Base-by-base conservation (phyloP, 2,329 filamentous ascomycete species). In the Dryadomyces quercus-mongolicae region DNA sequence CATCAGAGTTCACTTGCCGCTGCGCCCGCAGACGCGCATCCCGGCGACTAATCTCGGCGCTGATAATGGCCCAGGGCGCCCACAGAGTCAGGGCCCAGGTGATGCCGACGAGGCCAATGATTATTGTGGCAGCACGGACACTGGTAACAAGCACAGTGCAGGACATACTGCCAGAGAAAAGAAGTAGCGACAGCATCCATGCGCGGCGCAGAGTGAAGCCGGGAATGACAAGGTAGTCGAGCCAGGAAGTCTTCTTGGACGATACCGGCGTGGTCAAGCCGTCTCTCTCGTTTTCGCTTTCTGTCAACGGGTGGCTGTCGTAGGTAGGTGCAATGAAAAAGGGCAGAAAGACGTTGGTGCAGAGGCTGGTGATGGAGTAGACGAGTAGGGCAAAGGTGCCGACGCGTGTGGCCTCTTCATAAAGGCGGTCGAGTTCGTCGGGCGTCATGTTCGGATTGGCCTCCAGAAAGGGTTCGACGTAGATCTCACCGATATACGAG, bases 41-140 rank as follows among this genome's bases (percentile, higher is more conserved):
- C 6, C 89, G 84, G 57, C 84, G 86, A 57, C 86, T 87, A 58
- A 97, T 91, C 67, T 97, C 92, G 5, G 88, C 88, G 48, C 88
- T 90, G 65, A 97, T 96, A 62, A 97, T 86, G 43, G 92, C 91
- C 72, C 92, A 97, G 0, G 92, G 92, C 0, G 91, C 92, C 92
- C 92, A 97, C 25, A 94, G 80, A 2, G 90, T 90, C 63, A 96
- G 73, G 21, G 91, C 90, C 92, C 92, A 97, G 1, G 88, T 90
- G 56, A 97, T 82, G 38, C 92, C 92, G 49, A 95, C 83, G 22
- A 93, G 71, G 1, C 84, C 88, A 54, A 95, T 85, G 38, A 95
- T 77, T 1, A 81, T 75, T 0, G 87, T 95, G 1, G 88, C 92
- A 10, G 77, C 80, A 55, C 79, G 73, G 8, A 89, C 83, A 2